Evolutionary conservation across 352 stramenopile species (phyloP).

Genomic region (Globisporangium carolinianum): DNA sequence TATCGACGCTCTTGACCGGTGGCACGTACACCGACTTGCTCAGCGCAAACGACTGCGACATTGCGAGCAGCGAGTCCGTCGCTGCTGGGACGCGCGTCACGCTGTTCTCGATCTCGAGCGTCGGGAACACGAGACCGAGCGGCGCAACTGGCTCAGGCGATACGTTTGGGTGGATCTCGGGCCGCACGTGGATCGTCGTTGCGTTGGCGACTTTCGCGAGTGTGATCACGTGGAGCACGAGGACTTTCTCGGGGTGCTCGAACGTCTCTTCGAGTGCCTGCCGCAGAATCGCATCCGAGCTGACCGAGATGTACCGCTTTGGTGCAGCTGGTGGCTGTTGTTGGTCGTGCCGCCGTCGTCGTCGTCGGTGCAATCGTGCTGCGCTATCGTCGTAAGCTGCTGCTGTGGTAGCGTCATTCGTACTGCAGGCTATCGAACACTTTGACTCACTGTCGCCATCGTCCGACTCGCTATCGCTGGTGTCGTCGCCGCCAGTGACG

Average conservation of each 20-base stretch:
- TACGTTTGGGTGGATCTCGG: conserved; percentile 74
- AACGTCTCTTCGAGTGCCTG: conserved; percentile 67
- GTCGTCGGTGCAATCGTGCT: neutral
- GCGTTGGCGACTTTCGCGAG: conserved; percentile 41
- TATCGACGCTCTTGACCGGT: conserved; percentile 26
- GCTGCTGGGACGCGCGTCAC: conserved; percentile 29
- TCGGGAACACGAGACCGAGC: conserved; percentile 68
- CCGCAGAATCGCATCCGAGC: conserved; percentile 42
- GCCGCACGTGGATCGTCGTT: conserved; percentile 63
- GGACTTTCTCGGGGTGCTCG: conserved; percentile 38
- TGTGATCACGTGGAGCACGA: conserved; percentile 73
- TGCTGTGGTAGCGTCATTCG: neutral
- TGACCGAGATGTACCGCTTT: conserved; percentile 56
- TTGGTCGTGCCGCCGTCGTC: neutral
- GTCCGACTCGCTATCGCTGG: neutral
- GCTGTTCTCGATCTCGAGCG: conserved; percentile 41
- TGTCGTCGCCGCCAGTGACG: conserved; percentile 6
- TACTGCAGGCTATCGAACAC: too few species aligned
- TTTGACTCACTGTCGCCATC: too few species aligned
- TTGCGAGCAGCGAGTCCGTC: conserved; percentile 20
- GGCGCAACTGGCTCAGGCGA: conserved; percentile 68
- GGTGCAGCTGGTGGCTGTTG: neutral
- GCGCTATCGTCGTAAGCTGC: neutral
- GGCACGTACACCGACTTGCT: conserved; percentile 59
- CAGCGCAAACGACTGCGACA: conserved; percentile 30